Evolutionary conservation across 2,329 filamentous ascomycete species (phyloP).

Genomic region (Penicillium sp.): DNA sequence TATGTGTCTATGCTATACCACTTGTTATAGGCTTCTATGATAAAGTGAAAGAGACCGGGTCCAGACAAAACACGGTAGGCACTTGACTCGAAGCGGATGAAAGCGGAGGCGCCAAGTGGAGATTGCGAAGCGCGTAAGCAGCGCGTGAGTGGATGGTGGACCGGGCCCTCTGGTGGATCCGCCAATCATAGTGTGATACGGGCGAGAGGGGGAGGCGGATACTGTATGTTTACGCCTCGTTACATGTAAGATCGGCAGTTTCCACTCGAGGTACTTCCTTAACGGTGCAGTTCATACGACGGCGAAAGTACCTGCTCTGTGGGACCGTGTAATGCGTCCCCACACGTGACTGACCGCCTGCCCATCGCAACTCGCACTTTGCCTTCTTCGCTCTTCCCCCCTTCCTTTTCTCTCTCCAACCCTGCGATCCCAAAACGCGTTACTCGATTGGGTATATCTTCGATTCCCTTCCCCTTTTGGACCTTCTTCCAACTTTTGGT

Average conservation of each 20-base stretch:
- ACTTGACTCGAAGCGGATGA: constrained; percentile 14
- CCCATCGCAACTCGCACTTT: constrained; percentile 32
- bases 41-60: not conserved
- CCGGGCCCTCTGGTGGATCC: not conserved
- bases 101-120: constrained; percentile 9
- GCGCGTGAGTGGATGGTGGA: not conserved
- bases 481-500: constrained; percentile 23
- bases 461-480: constrained; percentile 47
- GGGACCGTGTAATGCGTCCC: not conserved
- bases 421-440: constrained; percentile 45
- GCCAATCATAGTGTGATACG: not conserved
- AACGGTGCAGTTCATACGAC: not conserved
- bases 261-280: not conserved
- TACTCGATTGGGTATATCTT: constrained; percentile 48
- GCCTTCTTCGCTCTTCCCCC: constrained; percentile 36
- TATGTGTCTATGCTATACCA: no score
- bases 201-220: not conserved
- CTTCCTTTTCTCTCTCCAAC: constrained; percentile 39
- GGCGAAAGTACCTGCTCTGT: not conserved
- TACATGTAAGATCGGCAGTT: not conserved
- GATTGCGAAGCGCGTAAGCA: not conserved
- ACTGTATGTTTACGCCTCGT: not conserved
- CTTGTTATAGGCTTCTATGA: no score
- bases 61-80: constrained; percentile 15
- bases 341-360: constrained; percentile 33